Percentiles rank a stretch among this genome's conserved stretches.
phyloP scores from a whole-genome alignment of 129 eudicot genomes.

The Ambrosia trifida region DNA sequence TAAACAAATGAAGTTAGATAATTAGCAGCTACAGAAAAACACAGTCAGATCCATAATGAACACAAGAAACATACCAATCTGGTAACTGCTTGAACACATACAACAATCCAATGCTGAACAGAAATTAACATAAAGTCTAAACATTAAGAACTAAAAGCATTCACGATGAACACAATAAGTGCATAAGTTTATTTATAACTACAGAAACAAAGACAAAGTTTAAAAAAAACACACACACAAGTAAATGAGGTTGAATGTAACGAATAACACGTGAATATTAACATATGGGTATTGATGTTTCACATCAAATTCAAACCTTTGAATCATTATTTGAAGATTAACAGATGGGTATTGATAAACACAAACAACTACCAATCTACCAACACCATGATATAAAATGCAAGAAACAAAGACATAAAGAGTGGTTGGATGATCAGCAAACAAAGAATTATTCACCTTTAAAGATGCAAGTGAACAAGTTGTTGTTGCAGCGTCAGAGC shows the following conservation, averaged over 20 bases:
- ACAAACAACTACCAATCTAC: neutral
- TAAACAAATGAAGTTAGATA: neutral
- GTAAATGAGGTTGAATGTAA: constrained; percentile 12
- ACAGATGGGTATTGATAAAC: neutral
- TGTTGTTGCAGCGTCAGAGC: constrained; percentile 22
- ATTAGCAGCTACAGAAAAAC: neutral
- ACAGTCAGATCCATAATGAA: constrained; percentile 30
- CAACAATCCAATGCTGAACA: constrained; percentile 17
- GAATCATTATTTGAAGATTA: constrained; percentile 2
- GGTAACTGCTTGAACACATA: constrained; percentile 9
- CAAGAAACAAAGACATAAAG: constrained; percentile 21
- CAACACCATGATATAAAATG: constrained; percentile 9
- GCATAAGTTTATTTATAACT: constrained; percentile 16
- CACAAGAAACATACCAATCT: constrained; percentile 15
- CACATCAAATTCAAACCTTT: neutral
- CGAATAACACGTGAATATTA: constrained; percentile 22
- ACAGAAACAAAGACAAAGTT: neutral
- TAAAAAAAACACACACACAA: neutral
- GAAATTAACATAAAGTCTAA: constrained; percentile 11
- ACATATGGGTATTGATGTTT: constrained; percentile 22
- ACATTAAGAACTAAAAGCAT: constrained; percentile 25
- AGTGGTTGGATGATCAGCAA: constrained; percentile 26
- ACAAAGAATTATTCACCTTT: constrained; percentile 23
- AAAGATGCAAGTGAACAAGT: constrained; percentile 17
- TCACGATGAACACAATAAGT: neutral